phyloP scores from a whole-genome alignment of 2,329 filamentous ascomycete genomes.

The Claviceps purpurea region DNA sequence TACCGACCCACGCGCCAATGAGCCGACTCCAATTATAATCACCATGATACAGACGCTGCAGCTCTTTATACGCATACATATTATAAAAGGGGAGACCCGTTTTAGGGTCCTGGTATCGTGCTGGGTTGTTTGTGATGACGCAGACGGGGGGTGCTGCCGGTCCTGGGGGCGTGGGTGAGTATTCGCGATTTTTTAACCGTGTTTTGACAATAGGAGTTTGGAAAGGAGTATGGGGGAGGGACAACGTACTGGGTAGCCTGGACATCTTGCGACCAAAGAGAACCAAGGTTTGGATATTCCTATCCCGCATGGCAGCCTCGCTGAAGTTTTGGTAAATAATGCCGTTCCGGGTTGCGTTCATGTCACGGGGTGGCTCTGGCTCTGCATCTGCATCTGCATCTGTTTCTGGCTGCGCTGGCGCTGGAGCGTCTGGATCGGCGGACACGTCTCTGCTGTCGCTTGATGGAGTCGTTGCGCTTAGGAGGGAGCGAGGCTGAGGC shows the following conservation, averaged over 20 bases:
- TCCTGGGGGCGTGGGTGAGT: conserved; percentile 21
- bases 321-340: conserved; percentile 49
- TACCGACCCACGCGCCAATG: conserved; percentile 73
- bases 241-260: conserved; percentile 23
- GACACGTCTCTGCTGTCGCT: conserved; percentile 3
- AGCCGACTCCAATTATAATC: conserved; percentile 73
- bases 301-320: conserved; percentile 41
- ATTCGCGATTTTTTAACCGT: no score
- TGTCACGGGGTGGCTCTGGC: conserved; percentile 7
- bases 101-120: conserved; percentile 71
- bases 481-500: conserved; percentile 3
- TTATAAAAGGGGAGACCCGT: conserved; percentile 77
- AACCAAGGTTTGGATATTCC: conserved; percentile 42
- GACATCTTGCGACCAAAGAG: conserved; percentile 47
- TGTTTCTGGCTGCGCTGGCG: neutral
- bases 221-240: no score
- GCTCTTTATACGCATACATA: conserved; percentile 65
- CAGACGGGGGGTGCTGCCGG: conserved; percentile 47
- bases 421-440: conserved; percentile 9
- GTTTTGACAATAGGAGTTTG: no score
- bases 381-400: neutral
- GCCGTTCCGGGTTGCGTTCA: conserved; percentile 29
- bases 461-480: conserved; percentile 7
- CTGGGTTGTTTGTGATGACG: conserved; percentile 69
- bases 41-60: conserved; percentile 58